phyloP scores from a whole-genome alignment of 2,329 filamentous ascomycete species.

The Alternaria sp. region DNA sequence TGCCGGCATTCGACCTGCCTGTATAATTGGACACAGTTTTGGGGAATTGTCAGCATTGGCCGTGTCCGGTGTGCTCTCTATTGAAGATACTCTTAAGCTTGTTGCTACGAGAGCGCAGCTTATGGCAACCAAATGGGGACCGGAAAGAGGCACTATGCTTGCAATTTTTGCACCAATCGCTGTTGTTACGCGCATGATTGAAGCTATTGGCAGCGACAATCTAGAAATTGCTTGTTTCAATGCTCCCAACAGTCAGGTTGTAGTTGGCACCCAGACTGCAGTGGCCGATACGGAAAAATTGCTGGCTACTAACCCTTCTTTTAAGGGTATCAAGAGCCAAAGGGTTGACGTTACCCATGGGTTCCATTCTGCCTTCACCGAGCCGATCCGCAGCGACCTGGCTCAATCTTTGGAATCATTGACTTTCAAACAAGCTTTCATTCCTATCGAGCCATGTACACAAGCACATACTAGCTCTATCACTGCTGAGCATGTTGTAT shows the following conservation, averaged over 20 bases:
- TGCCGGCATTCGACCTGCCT: constrained; percentile 16
- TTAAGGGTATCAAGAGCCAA: constrained; percentile 24
- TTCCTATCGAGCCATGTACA: constrained; percentile 15
- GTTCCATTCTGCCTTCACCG: constrained; percentile 42
- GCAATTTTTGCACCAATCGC: constrained; percentile 15
- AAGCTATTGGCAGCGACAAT: not conserved
- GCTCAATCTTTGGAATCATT: constrained; percentile 1
- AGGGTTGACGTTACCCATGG: constrained; percentile 35
- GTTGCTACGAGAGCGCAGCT: constrained; percentile 47
- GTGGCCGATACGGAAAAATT: constrained; percentile 25
- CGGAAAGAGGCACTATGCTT: constrained; percentile 34
- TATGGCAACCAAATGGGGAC: constrained; percentile 28
- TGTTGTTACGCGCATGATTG: constrained; percentile 10
- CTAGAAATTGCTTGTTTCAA: constrained; percentile 56
- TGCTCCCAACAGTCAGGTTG: constrained; percentile 50
- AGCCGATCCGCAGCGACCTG: constrained; percentile 35
- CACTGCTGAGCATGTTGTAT: constrained; percentile 13
- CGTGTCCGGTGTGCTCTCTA: constrained; percentile 43
- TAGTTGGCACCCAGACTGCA: constrained; percentile 41
- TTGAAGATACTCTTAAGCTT: constrained; percentile 41
- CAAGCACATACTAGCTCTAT: not conserved
- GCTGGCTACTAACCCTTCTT: constrained; percentile 16
- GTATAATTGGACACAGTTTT: constrained; percentile 38
- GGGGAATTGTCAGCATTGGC: constrained; percentile 53
- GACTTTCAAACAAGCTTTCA: constrained; percentile 8